Conservation (phyloP, 1,139 yeast genomes). For the Debaryomyces robertsiae region DNA sequence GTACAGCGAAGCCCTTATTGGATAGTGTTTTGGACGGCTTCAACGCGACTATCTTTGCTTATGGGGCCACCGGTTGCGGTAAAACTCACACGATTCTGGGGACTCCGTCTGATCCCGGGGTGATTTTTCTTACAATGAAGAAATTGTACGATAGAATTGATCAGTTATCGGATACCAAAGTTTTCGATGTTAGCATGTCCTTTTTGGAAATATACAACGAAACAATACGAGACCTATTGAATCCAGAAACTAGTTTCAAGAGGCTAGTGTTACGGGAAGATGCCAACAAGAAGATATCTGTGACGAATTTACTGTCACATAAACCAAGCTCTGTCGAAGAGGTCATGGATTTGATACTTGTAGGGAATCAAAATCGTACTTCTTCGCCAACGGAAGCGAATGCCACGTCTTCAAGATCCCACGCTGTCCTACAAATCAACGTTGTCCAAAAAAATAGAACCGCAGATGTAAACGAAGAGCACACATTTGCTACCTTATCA, state of each 20-base stretch:
- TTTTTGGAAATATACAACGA: slow-evolving; percentile 91
- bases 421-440: slow-evolving; percentile 85
- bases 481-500: slow-evolving; percentile 76
- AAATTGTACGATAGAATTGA: slow-evolving; percentile 70
- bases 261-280: slow-evolving; percentile 71
- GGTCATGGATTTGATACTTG: slow-evolving; percentile 74
- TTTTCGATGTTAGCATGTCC: slow-evolving; percentile 64
- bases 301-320: slow-evolving; percentile 71
- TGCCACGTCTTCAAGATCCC: slow-evolving; percentile 87
- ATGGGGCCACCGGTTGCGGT: slow-evolving; percentile 99
- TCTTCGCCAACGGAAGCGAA: slow-evolving; percentile 90
- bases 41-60: slow-evolving; percentile 92
- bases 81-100: slow-evolving; percentile 92
- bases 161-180: slow-evolving; percentile 53
- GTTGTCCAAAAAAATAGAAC: slow-evolving; percentile 64
- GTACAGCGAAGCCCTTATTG: slow-evolving; percentile 71
- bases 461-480: slow-evolving; percentile 66
- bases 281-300: slow-evolving; percentile 64
- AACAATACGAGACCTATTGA: slow-evolving; percentile 74
- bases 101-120: slow-evolving; percentile 71
- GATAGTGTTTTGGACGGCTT: slow-evolving; percentile 80
- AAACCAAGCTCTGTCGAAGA: slow-evolving; percentile 67
- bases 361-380: slow-evolving; percentile 77
- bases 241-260: slow-evolving; percentile 51
- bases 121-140: slow-evolving; percentile 75